Base-by-base conservation (phyloP, 768 basidiomycete genomes). In the Hypsizygus marmoreus region DNA sequence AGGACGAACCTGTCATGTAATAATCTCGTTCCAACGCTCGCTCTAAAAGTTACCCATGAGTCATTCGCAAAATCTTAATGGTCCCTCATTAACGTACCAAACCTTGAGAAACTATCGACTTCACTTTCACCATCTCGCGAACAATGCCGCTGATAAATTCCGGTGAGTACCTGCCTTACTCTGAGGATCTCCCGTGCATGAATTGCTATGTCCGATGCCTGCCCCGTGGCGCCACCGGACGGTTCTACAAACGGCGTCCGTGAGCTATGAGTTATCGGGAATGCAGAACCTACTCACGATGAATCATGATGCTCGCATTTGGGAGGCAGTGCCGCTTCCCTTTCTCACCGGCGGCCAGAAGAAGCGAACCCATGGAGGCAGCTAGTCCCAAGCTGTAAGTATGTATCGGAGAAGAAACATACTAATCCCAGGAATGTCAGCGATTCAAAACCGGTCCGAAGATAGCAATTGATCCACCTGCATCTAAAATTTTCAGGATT, bases 301-400 rank as follows among this genome's bases (percentile, higher is more conserved):
- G 95, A 44, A 98, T 97, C 95, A 98, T 98, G 60, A 98, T 92
- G 62, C 88, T 91, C 14, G 93, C 87, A 63, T 97, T 90, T 10
- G 93, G 92, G 47, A 98, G 77, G 56, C 88, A 88, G 63, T 93
- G 93, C 23, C 95, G 78, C 64, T 95, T 92, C 26, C 95, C 95
- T 54, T 77, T 84, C 70, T 88, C 92, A 26, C 93, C 94, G 37
- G 92, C 93, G 8, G 92, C 88, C 4, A 98, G 79, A 13, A 98
- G 79, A 38, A 97, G 76, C 37, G 91, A 95, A 6, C 93, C 95
- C 95, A 98, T 97, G 19, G 90, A 93, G 47, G 91, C 91, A 20
- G 95, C 95, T 65, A 95, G 85, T 17, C 95, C 95, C 48, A 97
- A 79, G 63, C 94, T 93, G 69, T 97, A 97, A 1, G 95, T 98